These are phyloP conservation scores for Pythium rishiriense DNA, from an alignment of 352 stramenopile species.

Conservation along the genomic window DNA sequence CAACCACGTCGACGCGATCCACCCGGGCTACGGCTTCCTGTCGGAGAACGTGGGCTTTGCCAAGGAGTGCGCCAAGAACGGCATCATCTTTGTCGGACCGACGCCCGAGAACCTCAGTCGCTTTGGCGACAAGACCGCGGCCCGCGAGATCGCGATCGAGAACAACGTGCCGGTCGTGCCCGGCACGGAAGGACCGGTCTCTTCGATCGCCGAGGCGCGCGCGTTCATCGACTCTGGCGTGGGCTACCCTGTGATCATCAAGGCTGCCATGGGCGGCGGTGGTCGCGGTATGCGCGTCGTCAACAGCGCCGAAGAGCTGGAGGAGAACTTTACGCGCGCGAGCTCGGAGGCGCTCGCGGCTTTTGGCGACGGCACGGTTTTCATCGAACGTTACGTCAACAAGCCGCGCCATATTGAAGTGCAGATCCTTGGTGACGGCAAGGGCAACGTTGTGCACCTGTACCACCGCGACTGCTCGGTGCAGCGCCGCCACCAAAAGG, in stretches of 20 bases:
- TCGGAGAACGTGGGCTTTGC: slow-evolving; percentile 96
- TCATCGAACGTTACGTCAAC: slow-evolving; percentile 96
- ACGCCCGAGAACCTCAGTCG: slow-evolving; percentile 90
- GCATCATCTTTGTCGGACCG: slow-evolving; percentile 96
- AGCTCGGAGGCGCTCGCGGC: slow-evolving; percentile 84
- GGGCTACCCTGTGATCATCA: slow-evolving; percentile 97
- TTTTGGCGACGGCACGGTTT: slow-evolving; percentile 95
- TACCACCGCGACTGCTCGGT: slow-evolving; percentile 98
- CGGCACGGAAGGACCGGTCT: slow-evolving; percentile 89
- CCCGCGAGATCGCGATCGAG: slow-evolving; percentile 88
- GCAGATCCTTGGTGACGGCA: slow-evolving; percentile 95
- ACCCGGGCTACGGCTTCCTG: slow-evolving; percentile 98
- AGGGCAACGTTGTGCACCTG: slow-evolving; percentile 95
- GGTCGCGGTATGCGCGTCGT: slow-evolving; percentile 97
- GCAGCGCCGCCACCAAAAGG: slow-evolving; percentile 98
- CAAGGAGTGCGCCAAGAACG: slow-evolving; percentile 87
- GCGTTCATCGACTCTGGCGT: slow-evolving; percentile 91
- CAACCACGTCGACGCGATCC: slow-evolving; percentile 94
- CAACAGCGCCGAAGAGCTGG: slow-evolving; percentile 76
- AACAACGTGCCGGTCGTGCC: slow-evolving; percentile 88
- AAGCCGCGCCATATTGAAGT: slow-evolving; percentile 97
- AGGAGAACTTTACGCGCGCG: slow-evolving; percentile 86
- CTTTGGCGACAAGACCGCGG: slow-evolving; percentile 90
- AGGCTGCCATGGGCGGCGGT: slow-evolving; percentile 96
- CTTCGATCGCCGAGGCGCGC: slow-evolving; percentile 85